Base-by-base conservation (phyloP, 345 rosid genomes). In the Gossypium longicalyx region DNA sequence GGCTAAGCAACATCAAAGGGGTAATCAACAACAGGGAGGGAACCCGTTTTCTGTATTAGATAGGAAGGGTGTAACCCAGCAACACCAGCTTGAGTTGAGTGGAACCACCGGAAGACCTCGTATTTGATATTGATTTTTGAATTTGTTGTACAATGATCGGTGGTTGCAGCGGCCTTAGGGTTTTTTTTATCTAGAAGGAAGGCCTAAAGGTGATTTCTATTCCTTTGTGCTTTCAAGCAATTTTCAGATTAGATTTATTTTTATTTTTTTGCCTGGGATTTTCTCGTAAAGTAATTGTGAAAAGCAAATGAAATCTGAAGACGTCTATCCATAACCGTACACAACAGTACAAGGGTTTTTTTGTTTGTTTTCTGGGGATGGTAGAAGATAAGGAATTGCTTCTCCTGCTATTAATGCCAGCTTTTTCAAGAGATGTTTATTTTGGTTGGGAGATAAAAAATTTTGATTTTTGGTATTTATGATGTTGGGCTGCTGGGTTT, bases 11-110 rank as follows among this genome's bases (percentile, higher is more conserved):
- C 38, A 4, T 34, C 38, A 34, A 34, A 34, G 38, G 38, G 38
- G 38, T 34, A 34, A 34, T 34, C 38, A 34, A 44, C 82, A 71
- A 41, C 61, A 57, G 1, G 41, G n/a, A 62, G 52, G 43, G 2
- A 78, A 83, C 68, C 64, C 83, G 11, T 87, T 25, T 78, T 73
- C 90, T 2, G 79, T 85, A 0, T 68, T 83, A 34, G 87, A 80
- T 69, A 9, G 83, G 16, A 82, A 82, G 76, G 58, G 13, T 20
- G 71, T 73, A 79, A 38, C 29, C 78, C 78, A 0, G 76, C 77
- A 16, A 77, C 48, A 19, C 49, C 71, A 7, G 7, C 7, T 34
- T 34, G 41, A 5, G 71, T 64, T 41, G 83, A 82, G 51, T 69
- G 66, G 22, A 56, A 53, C 73, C 61, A 54, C 23, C 64, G 41